Percentiles rank a stretch among this genome's conserved stretches.
These are phyloP conservation scores for Anthracocystis panici-leucophaei DNA, from an alignment of 1,284 basidiomycete species.

Conservation along the genomic window DNA sequence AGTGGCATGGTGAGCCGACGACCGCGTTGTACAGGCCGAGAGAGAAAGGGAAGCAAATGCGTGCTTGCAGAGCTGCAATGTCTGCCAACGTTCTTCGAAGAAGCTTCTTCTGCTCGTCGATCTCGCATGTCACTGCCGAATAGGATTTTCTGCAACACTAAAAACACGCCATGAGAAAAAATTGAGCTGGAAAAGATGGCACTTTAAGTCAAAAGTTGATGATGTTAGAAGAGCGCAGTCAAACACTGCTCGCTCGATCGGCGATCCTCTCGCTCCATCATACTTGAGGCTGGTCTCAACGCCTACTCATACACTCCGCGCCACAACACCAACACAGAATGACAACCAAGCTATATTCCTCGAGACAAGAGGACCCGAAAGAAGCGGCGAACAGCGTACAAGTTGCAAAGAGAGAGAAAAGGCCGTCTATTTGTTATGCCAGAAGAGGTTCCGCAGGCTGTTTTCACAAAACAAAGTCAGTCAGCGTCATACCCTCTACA, in stretches of 20 bases:
- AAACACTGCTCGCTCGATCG: background rate
- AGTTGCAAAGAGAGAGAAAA: background rate
- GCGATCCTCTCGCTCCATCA: background rate
- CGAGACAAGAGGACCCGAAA: background rate
- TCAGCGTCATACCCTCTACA: slow-evolving; percentile 2
- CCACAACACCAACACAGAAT: background rate
- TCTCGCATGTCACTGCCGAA: background rate
- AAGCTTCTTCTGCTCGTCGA: background rate
- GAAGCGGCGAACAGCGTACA: background rate
- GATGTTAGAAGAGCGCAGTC: background rate
- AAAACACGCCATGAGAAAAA: background rate
- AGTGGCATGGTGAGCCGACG: too few relatives aligned
- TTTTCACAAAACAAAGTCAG: background rate
- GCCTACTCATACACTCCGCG: background rate
- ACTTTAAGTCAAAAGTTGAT: background rate
- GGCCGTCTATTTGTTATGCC: slow-evolving; percentile 67
- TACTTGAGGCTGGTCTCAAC: background rate
- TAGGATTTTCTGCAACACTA: background rate
- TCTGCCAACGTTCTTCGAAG: slow-evolving; percentile 1
- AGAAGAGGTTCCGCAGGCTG: slow-evolving; percentile 66
- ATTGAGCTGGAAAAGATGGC: background rate
- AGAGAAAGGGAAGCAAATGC: background rate
- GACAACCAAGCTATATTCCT: background rate
- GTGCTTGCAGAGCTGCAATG: background rate
- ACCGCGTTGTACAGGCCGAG: background rate